A percentile compares a stretch with the other conserved stretches of the same genome.
These are phyloP conservation scores for Psidium friedrichsthalianum DNA, from an alignment of 345 rosid genomes.

Conservation along the genomic window DNA sequence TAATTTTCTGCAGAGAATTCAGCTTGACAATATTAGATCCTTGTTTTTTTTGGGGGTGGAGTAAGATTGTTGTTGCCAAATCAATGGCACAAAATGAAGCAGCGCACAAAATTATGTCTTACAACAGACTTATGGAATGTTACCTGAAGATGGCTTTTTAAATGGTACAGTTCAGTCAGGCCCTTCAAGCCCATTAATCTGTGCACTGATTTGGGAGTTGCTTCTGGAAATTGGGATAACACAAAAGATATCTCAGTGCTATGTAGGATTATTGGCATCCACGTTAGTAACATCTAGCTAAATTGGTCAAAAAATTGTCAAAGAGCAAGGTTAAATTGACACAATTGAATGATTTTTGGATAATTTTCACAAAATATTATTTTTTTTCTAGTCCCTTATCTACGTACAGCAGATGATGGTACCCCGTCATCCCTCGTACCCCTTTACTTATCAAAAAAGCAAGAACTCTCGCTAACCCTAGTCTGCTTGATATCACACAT, in stretches of 20 bases:
- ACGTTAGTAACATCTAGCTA: fast-evolving
- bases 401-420: too few species aligned
- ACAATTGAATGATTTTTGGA: too few species aligned
- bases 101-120: not conserved
- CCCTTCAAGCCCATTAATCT: constrained; percentile 90
- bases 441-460: too few species aligned
- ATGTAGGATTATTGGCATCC: fast-evolving
- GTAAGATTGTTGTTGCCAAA: not conserved
- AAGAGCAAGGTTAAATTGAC: too few species aligned
- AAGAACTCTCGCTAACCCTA: too few species aligned
- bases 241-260: not conserved
- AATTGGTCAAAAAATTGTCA: too few species aligned
- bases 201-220: constrained; percentile 85
- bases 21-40: not conserved
- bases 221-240: constrained; percentile 29
- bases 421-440: too few species aligned
- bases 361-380: too few species aligned
- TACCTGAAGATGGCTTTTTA: constrained; percentile 96
- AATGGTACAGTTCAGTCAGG: constrained; percentile 79
- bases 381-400: too few species aligned
- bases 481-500: too few species aligned
- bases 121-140: not conserved
- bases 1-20: constrained; percentile 48
- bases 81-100: not conserved
- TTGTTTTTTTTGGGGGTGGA: not conserved